These are phyloP conservation scores for Alnus glutinosa DNA, from an alignment of 306 rosid species.

Conservation along the genomic window DNA sequence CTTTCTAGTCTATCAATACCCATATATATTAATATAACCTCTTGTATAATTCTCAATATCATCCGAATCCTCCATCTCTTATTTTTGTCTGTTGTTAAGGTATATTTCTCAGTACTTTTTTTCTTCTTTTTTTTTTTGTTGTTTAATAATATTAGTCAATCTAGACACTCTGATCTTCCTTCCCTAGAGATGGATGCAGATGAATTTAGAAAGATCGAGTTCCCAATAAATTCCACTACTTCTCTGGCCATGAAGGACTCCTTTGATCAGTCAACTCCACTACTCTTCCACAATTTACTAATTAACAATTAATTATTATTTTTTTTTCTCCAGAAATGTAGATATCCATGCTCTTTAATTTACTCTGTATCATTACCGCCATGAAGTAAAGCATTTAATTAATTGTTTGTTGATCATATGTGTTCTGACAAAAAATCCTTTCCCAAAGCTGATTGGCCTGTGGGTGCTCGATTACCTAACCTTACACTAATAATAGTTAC, in stretches of 20 bases:
- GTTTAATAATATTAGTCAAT: too few species aligned
- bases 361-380: not conserved
- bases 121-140: too few species aligned
- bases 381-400: not conserved
- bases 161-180: too few species aligned
- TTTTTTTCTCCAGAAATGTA: not conserved
- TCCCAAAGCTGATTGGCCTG: not conserved
- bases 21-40: too few species aligned
- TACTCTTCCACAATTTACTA: not conserved
- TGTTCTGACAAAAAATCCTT: not conserved
- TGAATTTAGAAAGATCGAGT: too few species aligned
- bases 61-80: too few species aligned
- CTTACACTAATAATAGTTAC: not conserved
- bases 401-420: not conserved
- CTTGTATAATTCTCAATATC: too few species aligned
- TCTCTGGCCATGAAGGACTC: not conserved
- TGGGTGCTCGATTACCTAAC: conserved; percentile 2
- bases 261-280: not conserved
- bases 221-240: not conserved
- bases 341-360: not conserved
- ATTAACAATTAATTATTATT: not conserved
- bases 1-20: too few species aligned
- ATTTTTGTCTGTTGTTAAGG: too few species aligned
- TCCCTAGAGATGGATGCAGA: too few species aligned
- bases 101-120: too few species aligned